Conservation (phyloP, 768 basidiomycete species). For the Trametes cinnabarina region DNA sequence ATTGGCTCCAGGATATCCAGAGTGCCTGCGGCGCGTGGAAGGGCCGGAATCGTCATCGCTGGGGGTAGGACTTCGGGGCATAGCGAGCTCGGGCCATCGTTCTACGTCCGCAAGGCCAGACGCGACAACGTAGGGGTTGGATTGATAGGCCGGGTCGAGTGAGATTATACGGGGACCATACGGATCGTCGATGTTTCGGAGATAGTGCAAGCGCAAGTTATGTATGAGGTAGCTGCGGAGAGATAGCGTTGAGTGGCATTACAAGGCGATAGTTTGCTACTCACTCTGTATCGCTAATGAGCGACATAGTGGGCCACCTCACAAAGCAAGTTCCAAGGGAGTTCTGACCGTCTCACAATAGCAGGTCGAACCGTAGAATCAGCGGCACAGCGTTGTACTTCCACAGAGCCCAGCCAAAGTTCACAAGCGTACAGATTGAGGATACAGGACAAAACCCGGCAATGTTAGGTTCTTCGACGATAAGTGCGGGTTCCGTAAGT, state of each 20-base stretch:
- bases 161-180: conserved; percentile 81
- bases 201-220: conserved; percentile 76
- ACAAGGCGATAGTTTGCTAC: conserved; percentile 21
- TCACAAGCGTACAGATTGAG: too few relatives aligned
- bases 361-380: too few relatives aligned
- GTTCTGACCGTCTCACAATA: too few relatives aligned
- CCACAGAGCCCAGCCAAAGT: too few relatives aligned
- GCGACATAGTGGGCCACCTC: conserved; percentile 42
- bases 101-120: conserved; percentile 76
- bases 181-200: conserved; percentile 86
- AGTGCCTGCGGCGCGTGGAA: conserved; percentile 28
- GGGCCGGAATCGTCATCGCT: conserved; percentile 66
- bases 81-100: conserved; percentile 81
- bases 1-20: conserved; percentile 47
- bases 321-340: not conserved
- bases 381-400: too few relatives aligned
- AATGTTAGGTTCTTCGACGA: too few relatives aligned
- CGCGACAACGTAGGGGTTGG: conserved; percentile 82
- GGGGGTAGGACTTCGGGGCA: conserved; percentile 67
- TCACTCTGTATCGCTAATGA: conserved; percentile 64
- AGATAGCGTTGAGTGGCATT: not conserved
- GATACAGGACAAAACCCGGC: too few relatives aligned
- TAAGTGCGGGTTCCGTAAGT: too few relatives aligned
- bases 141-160: conserved; percentile 69
- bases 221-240: conserved; percentile 72